A percentile compares a stretch with the other conserved stretches of the same genome.
Evolutionary conservation across 202 grass and related monocot species (phyloP).

Genomic region (Setaria italica): DNA sequence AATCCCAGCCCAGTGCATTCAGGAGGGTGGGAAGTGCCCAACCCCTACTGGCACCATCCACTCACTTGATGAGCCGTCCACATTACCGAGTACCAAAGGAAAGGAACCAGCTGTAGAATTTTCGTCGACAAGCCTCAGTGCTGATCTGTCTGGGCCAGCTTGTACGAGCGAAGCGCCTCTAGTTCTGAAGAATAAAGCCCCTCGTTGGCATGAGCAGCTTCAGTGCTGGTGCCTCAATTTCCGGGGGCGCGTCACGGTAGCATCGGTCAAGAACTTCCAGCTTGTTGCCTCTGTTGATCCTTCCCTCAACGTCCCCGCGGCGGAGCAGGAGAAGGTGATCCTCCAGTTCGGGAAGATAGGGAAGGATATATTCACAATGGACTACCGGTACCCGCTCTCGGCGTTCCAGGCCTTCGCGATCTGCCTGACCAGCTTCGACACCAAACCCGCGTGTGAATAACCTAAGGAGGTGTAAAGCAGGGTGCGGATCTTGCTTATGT

Average conservation of each 20-base stretch:
- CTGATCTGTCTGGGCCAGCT: conserved; percentile 44
- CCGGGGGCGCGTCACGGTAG: conserved; percentile 86
- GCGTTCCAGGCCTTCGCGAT: conserved; percentile 94
- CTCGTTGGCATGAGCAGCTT: conserved; percentile 96
- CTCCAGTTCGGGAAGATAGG: conserved; percentile 98
- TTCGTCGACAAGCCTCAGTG: conserved; percentile 56
- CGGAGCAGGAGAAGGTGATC: conserved; percentile 89
- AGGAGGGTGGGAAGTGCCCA: conserved; percentile 69
- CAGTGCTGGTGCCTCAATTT: conserved; percentile 99
- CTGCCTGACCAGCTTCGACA: conserved; percentile 98
- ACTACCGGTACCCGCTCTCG: conserved; percentile 91
- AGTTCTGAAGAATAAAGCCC: conserved; percentile 92
- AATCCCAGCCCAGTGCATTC: conserved; percentile 73
- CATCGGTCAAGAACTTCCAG: conserved; percentile 99
- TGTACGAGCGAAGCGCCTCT: conserved; percentile 50
- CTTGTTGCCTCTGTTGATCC: conserved; percentile 80
- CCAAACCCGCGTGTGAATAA: conserved; percentile 93
- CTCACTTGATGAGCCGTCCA: conserved; percentile 62
- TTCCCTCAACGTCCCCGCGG: conserved; percentile 55
- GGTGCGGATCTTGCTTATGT: conserved; percentile 14
- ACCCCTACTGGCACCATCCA: conserved; percentile 77
- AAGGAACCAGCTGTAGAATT: conserved; percentile 59
- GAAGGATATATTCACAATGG: conserved; percentile 99
- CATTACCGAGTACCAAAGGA: conserved; percentile 58
- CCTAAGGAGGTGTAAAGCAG: background rate